Base-by-base conservation (phyloP, 306 rosid genomes). In the Acacia acuminata region DNA sequence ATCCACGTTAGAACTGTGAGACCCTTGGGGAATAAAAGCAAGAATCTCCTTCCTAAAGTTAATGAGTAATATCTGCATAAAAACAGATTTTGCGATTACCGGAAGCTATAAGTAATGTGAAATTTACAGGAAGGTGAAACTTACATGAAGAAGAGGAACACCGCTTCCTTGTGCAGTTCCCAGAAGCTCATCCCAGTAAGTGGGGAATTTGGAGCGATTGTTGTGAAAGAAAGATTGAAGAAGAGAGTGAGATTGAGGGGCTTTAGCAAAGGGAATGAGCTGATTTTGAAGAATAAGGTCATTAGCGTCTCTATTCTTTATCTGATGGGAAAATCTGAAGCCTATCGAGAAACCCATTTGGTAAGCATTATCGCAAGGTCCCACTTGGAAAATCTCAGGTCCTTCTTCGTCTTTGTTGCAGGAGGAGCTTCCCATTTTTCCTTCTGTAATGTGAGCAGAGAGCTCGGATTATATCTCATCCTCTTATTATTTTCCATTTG, bases 31-130 rank as follows among this genome's bases (percentile, higher is more conserved):
- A 83, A 92, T 82, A 88, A 96, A 90, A 14, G 97, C 81, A 71
- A 92, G 88, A 89, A 94, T 90, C 88, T 94, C 98, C 86, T 92
- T 96, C 86, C 97, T 88, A 71, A 95, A 90, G 87, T 95, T 92
- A 76, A 92, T 87, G 11, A 92, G 86, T 42, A 92, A 83, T 76
- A 92, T 91, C 98, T 95, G 91, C 87, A 77, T 71, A 0, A 7
- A 71, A 83, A 32, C 42, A 81, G 27, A 69, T n/a, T 45, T 45
- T 81, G 65, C 34, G 2, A 51, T 55, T 22, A 10, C 45, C 8
- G 10, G 34, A 61, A 61, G 48, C 19, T 24, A 4, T 19, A 42
- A 64, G 61, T 15, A 34, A 22, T 4, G 40, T 45, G 51, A 38
- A 69, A 69, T 67, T 8, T 2, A 68, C 5, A 25, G 47, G 15